These are phyloP conservation scores for Samsoniella hepiali DNA, from an alignment of 2,329 filamentous ascomycete genomes.

Conservation along the genomic window DNA sequence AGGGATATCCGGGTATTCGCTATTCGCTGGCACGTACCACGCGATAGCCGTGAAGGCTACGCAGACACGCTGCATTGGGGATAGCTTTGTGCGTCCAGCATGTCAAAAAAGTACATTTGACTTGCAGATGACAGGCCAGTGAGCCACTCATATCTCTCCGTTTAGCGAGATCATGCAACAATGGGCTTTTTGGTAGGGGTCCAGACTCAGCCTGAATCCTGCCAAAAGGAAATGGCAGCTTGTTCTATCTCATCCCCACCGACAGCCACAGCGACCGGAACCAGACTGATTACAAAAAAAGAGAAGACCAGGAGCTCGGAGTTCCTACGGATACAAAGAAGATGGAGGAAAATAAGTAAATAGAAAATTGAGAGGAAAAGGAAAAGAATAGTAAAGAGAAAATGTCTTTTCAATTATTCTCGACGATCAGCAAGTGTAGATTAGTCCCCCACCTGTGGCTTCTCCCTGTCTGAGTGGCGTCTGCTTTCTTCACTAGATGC, in stretches of 20 bases:
- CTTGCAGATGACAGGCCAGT: background rate
- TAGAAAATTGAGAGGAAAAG: too few species aligned
- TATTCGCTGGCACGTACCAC: too few species aligned
- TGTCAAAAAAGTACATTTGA: background rate
- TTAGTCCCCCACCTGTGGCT: too few species aligned
- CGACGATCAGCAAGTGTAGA: too few species aligned
- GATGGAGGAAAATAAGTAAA: too few species aligned
- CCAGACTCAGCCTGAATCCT: background rate
- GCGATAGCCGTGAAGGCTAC: background rate
- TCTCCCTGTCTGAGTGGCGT: too few species aligned
- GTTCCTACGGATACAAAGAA: too few species aligned
- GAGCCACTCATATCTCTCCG: constrained; percentile 1
- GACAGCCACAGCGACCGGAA: background rate
- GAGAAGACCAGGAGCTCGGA: too few species aligned
- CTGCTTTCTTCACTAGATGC: background rate
- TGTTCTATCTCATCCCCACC: background rate
- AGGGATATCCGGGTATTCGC: too few species aligned
- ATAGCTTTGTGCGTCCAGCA: background rate
- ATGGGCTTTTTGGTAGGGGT: background rate
- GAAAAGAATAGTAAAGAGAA: too few species aligned
- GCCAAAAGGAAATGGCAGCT: background rate
- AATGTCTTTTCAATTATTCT: too few species aligned
- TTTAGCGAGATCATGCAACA: background rate
- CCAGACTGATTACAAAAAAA: background rate
- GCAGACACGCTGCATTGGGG: background rate